Base-by-base conservation (phyloP, 129 eudicot species). In the Helianthus tuberosus region DNA sequence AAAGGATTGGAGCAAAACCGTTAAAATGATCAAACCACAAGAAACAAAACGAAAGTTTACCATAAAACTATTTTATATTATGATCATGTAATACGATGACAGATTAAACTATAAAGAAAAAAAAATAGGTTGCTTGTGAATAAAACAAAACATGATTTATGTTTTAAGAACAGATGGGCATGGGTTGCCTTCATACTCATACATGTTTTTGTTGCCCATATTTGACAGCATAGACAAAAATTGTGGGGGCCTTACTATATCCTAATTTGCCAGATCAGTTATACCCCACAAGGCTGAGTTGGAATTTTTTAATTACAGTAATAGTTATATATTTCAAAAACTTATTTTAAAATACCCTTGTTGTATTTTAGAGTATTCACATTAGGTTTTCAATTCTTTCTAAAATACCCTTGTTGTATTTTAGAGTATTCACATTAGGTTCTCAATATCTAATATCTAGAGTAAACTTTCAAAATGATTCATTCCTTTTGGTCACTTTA, bases 71-170 rank as follows among this genome's bases (percentile, higher is more conserved):
- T 32, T 32, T 61, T 29, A 12, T 13, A 61, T 11, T 1, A 10
- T 27, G 66, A 29, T 61, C 10, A 61, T 29, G 9, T 61, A 29
- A 61, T 13, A 58, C 11, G 1, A 29, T 61, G 32, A 29, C 0
- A 61, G 10, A 9, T 43, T 43, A 43, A 43, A 43, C 47, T 43
- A 27, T 11, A 32, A 61, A 74, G 32, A 47, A 29, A 8, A 62
- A 61, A 61, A 47, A 47, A 8, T 27, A 52, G 71, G 41, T 78
- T 69, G 73, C 82, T 78, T 78, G 67, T 44, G 66, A 46, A 64
- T 71, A 78, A 71, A 78, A 78, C 77, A 78, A 78, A 78, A 71
- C 72, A 78, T 78, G 73, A 78, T 70, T 6, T 53, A 65, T 64
- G 77, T 71, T 52, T 55, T n/a, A 53, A 64, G 51, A 72, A 79